Conservation (phyloP, 176 grass and related monocot species). For the Triticum timopheevii region DNA sequence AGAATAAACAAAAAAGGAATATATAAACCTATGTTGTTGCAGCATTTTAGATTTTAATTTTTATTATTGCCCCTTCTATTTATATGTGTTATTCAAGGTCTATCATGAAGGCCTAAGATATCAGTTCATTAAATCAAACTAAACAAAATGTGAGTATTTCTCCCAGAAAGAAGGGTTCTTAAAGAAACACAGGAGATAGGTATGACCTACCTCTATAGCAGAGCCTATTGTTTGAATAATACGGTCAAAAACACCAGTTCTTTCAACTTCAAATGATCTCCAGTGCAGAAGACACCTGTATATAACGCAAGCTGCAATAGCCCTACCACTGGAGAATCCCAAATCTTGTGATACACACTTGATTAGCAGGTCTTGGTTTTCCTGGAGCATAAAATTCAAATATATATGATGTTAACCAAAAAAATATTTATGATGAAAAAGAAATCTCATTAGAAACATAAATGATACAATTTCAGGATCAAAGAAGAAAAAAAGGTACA, state of each 20-base stretch:
- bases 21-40: not conserved
- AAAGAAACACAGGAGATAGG: not conserved
- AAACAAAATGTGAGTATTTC: constrained; percentile 18
- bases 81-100: constrained; percentile 13
- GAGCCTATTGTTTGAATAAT: constrained; percentile 95
- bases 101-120: constrained; percentile 15
- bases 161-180: not conserved
- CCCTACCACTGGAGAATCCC: constrained; percentile 81
- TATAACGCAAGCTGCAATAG: constrained; percentile 92
- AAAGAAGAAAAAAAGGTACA: constrained; percentile 18
- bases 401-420: constrained; percentile 5
- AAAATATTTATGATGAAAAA: constrained; percentile 32
- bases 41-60: constrained; percentile 5
- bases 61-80: not conserved
- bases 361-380: constrained; percentile 92
- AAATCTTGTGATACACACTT: constrained; percentile 98
- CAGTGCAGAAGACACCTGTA: constrained; percentile 97
- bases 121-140: constrained; percentile 8
- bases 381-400: constrained; percentile 56
- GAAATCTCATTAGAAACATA: constrained; percentile 4
- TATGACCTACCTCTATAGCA: constrained; percentile 72
- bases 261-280: constrained; percentile 99
- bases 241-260: constrained; percentile 90
- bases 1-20: constrained; percentile 6
- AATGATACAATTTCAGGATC: constrained; percentile 28